Evolutionary conservation across 306 rosid species (phyloP), one percentile per base, ranked within the genome.

Genomic region (Pterocarpus macrocarpus): DNA sequence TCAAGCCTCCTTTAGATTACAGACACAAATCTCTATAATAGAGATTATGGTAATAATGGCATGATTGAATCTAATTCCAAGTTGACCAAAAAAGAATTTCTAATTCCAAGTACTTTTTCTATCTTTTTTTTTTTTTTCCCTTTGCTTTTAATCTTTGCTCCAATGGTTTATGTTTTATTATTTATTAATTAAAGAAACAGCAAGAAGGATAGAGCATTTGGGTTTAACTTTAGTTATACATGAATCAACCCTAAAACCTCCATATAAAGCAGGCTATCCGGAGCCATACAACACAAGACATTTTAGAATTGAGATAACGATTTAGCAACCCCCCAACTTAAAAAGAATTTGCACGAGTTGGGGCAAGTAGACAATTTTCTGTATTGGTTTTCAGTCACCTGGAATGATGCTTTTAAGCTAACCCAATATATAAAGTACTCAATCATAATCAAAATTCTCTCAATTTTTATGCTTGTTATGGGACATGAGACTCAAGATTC

Each of bases 161-260:
- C 53, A 47, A 1, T 9, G 65, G 32, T 32, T 58, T 33, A 6
- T 14, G 3, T 39, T 63, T 82, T 52, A 64, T 61, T 61, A 45
- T 50, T 50, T 50, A 69, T 69, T 44, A 33, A 69, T 69, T 44
- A 41, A 69, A 65, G 73, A 55, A 38, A 61, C 66, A 69, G 33
- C 38, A 45, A 17, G 57, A 32, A 22, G 8, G 43, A 76, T 39
- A 52, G 72, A 44, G 73, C 50, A 71, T 71, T 73, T 7, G n/a
- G 62, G 53, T 41, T 83, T 66, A 77, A 70, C 75, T 82, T 82
- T 77, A 70, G 73, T 70, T 33, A 43, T n/a, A 63, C 71, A 77
- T 41, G 64, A 53, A 64, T 80, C 33, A 80, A 56, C 45, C 55
- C 39, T 43, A 55, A 77, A 83, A 5, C 41, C 47, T 74, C 53